Evolutionary conservation across 345 rosid genomes (phyloP), one percentile per base, ranked within the genome.

Genomic region (Corymbia maculata): DNA sequence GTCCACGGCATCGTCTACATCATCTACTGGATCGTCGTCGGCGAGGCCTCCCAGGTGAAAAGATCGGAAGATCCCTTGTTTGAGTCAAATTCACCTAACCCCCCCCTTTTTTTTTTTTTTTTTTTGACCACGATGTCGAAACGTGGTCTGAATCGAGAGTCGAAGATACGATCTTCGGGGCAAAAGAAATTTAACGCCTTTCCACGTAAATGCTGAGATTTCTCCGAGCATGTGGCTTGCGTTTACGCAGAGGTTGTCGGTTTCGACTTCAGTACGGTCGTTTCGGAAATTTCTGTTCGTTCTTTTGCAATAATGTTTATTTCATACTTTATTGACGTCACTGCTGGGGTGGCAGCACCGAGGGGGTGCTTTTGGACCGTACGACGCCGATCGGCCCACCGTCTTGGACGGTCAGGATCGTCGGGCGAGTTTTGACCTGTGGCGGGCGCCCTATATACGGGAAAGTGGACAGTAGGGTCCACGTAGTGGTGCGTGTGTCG

Each of bases 1-100:
- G 80, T 92, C 82, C 99, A 97, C 84, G 99, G 99, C 24, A 42
- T 96, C 55, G 52, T 88, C 88, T 96, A 86, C 93, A 92, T 96
- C 88, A 49, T 88, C 21, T 89, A 44, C 16, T 96, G 98, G 96
- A 88, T 75, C 3, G 86, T 88, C 42, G 88, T 93, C 1, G 19
- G 93, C 86, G 88, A 92, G 13, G 61, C 89, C 57, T 93, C 93
- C 0, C 79, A 91, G 98, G 98, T 96, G 91, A 87, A 15, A 85
- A 36, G 42, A n/a, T 70, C n/a, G 8, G n/a, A 19, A 32, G 10
- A 36, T 68, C 22, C 45, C 6, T 14, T 14, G 9, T 55, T 32
- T 32, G 16, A 68, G 45, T 68, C 45, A 13, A 32, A 55, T 55
- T 55, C 61, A 22, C 1, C 24, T 68, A 7, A 9, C 21, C 8